These are phyloP conservation scores for Boletus tomentosulus DNA, from an alignment of 768 basidiomycete species.

Conservation along the genomic window DNA sequence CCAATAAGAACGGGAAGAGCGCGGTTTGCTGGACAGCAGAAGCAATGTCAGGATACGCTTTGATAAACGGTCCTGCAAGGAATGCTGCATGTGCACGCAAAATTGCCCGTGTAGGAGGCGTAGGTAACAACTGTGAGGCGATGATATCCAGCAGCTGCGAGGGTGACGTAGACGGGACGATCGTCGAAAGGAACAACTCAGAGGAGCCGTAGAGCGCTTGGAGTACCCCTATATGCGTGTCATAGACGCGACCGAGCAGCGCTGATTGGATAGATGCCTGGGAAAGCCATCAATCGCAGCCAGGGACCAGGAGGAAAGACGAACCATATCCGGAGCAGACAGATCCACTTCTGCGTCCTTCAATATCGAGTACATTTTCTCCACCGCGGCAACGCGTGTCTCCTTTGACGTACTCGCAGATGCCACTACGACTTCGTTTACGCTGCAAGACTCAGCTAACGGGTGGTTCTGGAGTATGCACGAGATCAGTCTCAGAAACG, in stretches of 20 bases:
- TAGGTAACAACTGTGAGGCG: constrained; percentile 23
- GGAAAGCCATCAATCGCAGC: constrained; percentile 2
- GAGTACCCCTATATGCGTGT: constrained; percentile 57
- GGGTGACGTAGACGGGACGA: constrained; percentile 13
- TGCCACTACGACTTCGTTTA: constrained; percentile 46
- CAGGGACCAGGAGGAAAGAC: background rate
- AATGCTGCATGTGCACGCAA: constrained; percentile 57
- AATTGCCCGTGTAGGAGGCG: constrained; percentile 48
- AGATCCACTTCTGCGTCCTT: constrained; percentile 16
- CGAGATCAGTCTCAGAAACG: background rate
- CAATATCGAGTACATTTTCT: constrained; percentile 45
- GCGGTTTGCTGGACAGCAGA: constrained; percentile 44
- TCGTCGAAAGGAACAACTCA: constrained; percentile 39
- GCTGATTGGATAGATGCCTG: constrained; percentile 60
- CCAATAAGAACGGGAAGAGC: constrained; percentile 72
- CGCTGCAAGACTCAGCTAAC: constrained; percentile 25
- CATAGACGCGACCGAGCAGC: constrained; percentile 65
- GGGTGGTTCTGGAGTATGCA: constrained; percentile 19
- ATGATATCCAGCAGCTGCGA: constrained; percentile 22
- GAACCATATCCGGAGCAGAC: constrained; percentile 36
- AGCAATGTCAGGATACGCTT: constrained; percentile 23
- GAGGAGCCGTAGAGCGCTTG: constrained; percentile 62
- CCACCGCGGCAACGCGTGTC: constrained; percentile 57
- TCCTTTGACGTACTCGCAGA: constrained; percentile 60
- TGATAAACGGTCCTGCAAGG: constrained; percentile 44